Base-by-base conservation (phyloP, 768 basidiomycete genomes). In the Phlegmacium glaucopus region DNA sequence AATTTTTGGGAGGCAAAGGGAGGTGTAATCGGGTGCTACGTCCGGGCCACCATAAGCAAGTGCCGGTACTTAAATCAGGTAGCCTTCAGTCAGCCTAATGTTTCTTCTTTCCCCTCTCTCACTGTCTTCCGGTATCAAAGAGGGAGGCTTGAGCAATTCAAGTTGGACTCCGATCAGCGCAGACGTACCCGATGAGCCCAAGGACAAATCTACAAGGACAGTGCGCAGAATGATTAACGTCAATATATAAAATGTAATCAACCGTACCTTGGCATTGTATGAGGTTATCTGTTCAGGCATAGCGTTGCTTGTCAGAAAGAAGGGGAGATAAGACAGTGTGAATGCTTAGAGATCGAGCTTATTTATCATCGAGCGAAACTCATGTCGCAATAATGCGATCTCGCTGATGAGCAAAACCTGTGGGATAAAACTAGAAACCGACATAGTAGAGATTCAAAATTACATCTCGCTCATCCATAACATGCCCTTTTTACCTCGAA, bases 1-100 rank as follows among this genome's bases (percentile, higher is more conserved):
- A n/a, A n/a, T n/a, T n/a, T n/a, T n/a, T n/a, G n/a, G n/a, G n/a
- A 82, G 29, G 80, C 79, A 0, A 77, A 73, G 2, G 83, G 82
- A 0, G 86, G 84, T 4, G 70, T 56, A n/a, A 48, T 79, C 76
- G 0, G 80, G 72, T 17, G 77, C 55, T 15, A 77, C 76, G 11
- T 71, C 66, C 4, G 83, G 80, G 1, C 83, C 83, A 29, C 83
- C 83, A 53, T 80, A 84, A 0, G 79, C 65, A 30, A 86, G 66
- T 0, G 81, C 79, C 16, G 83, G 79, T 12, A 83, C 75, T 79
- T 79, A 0, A 29, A 9, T 15, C n/a, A n/a, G n/a, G n/a, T n/a
- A n/a, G n/a, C 37, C 27, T 27, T 8, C 41, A 5, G 9, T 39
- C 35, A n/a, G n/a, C n/a, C n/a, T n/a, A n/a, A n/a, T n/a, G n/a